phyloP scores from a whole-genome alignment of 2,329 filamentous ascomycete species.

The Arthroderma sp. region DNA sequence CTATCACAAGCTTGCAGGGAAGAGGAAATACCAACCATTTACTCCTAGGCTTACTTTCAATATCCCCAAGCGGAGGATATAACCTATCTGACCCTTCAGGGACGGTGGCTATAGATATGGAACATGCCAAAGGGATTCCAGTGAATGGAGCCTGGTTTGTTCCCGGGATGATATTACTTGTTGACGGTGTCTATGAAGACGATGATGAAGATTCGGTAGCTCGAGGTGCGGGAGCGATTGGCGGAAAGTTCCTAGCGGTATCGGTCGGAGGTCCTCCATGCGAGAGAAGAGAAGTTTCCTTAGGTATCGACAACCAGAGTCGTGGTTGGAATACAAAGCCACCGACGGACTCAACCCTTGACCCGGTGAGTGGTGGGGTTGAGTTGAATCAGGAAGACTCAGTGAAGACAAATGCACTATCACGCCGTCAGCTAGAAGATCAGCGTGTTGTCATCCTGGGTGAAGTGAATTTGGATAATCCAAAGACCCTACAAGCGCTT shows the following conservation, averaged over 20 bases:
- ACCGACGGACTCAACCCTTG: not conserved
- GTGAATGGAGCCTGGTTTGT: conserved; percentile 83
- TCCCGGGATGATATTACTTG: conserved; percentile 88
- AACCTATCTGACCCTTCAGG: conserved; percentile 79
- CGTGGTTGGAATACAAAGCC: conserved; percentile 27
- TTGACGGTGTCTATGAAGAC: conserved; percentile 95
- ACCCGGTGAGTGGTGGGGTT: not conserved
- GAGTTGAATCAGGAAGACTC: not conserved
- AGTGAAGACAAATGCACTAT: not conserved
- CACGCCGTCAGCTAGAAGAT: not conserved
- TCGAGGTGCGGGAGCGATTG: conserved; percentile 74
- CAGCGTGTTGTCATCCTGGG: conserved; percentile 62
- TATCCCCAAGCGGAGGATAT: conserved; percentile 69
- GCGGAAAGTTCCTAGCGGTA: conserved; percentile 82
- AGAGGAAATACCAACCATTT: conserved; percentile 75
- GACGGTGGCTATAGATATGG: conserved; percentile 71
- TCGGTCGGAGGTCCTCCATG: conserved; percentile 86
- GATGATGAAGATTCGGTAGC: conserved; percentile 54
- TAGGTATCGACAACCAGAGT: conserved; percentile 52
- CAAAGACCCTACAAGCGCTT: conserved; percentile 67
- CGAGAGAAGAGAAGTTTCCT: conserved; percentile 66
- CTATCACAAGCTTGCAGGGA: conserved; percentile 63
- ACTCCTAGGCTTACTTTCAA: conserved; percentile 68
- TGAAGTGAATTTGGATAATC: conserved; percentile 76
- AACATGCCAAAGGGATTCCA: conserved; percentile 68